A percentile compares a stretch with the other conserved stretches of the same genome.
Evolutionary conservation across 2,329 filamentous ascomycete species (phyloP).

Genomic region (Chrysoporthe puriensis): DNA sequence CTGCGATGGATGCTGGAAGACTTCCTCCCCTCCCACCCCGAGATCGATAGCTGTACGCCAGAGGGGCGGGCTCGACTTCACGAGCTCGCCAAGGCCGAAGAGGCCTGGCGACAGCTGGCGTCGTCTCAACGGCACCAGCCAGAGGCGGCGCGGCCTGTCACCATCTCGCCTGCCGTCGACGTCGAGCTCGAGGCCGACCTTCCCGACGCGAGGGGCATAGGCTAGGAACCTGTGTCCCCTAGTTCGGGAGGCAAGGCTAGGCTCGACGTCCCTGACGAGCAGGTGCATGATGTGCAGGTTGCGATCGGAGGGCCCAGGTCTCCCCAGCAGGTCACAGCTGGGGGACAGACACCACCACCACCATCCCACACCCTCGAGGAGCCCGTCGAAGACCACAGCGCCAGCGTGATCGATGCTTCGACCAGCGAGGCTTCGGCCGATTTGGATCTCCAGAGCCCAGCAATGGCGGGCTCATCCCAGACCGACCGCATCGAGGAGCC

Average conservation of each 20-base stretch:
- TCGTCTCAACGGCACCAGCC: not conserved
- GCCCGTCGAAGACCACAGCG: too few relatives aligned
- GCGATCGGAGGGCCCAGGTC: not conserved
- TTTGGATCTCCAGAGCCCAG: not conserved
- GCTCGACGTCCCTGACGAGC: not conserved
- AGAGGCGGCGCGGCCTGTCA: not conserved
- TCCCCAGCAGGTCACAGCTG: slow-evolving; percentile 4
- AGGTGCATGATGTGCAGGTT: not conserved
- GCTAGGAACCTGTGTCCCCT: not conserved
- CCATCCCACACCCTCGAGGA: too few relatives aligned
- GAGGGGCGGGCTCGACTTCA: slow-evolving; percentile 6
- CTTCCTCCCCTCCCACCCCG: not conserved
- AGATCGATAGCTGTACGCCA: not conserved
- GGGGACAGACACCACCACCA: too few relatives aligned
- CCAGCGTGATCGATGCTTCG: too few relatives aligned
- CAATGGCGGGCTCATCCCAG: not conserved
- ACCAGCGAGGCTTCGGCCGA: too few relatives aligned
- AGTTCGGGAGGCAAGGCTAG: not conserved
- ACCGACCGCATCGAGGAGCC: not conserved
- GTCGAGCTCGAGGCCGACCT: not conserved
- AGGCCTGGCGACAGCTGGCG: not conserved
- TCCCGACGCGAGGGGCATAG: not conserved
- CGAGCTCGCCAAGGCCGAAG: slow-evolving; percentile 1
- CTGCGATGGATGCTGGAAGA: not conserved
- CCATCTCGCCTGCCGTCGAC: not conserved